A percentile compares a stretch with the other conserved stretches of the same genome.
Conservation (phyloP, 2,329 filamentous ascomycete species). For the Corinectria fuckeliana region DNA sequence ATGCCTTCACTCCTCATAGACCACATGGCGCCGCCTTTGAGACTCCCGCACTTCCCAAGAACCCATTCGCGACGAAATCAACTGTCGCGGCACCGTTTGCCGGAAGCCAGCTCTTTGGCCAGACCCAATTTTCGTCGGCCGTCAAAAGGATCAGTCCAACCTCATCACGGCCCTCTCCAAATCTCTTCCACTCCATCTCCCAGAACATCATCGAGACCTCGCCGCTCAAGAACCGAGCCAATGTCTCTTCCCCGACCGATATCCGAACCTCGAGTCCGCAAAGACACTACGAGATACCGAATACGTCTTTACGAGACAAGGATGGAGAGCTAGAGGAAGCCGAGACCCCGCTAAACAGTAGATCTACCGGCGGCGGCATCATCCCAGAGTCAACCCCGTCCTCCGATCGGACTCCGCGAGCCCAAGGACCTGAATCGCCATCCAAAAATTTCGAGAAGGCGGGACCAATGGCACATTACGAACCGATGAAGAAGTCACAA, state of each 20-base stretch:
- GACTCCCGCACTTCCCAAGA: conserved; percentile 57
- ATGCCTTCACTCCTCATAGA: conserved; percentile 42
- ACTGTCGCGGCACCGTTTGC: conserved; percentile 45
- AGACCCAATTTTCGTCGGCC: conserved; percentile 61
- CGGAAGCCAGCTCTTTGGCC: conserved; percentile 59
- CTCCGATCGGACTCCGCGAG: conserved; percentile 29
- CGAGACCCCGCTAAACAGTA: conserved; percentile 37
- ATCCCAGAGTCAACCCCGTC: conserved; percentile 48
- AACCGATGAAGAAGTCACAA: conserved; percentile 55
- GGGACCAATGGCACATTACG: conserved; percentile 51
- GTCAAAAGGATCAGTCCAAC: conserved; percentile 60
- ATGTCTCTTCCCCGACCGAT: conserved; percentile 54
- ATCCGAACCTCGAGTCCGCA: conserved; percentile 51
- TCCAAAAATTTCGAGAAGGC: conserved; percentile 30
- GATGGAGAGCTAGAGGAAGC: conserved; percentile 23
- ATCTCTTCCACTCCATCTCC: conserved; percentile 55
- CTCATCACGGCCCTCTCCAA: conserved; percentile 63
- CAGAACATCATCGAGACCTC: conserved; percentile 54
- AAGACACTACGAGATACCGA: conserved; percentile 40
- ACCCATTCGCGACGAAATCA: conserved; percentile 53
- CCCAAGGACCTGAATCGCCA: conserved; percentile 22
- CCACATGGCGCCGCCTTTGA: conserved; percentile 46
- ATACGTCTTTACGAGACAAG: conserved; percentile 34
- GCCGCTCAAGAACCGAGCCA: conserved; percentile 56
- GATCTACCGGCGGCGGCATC: conserved; percentile 38